Evolutionary conservation across 179 eudicot species (phyloP), one percentile per base, ranked within the genome.

Genomic region (Drosera spatulata): DNA sequence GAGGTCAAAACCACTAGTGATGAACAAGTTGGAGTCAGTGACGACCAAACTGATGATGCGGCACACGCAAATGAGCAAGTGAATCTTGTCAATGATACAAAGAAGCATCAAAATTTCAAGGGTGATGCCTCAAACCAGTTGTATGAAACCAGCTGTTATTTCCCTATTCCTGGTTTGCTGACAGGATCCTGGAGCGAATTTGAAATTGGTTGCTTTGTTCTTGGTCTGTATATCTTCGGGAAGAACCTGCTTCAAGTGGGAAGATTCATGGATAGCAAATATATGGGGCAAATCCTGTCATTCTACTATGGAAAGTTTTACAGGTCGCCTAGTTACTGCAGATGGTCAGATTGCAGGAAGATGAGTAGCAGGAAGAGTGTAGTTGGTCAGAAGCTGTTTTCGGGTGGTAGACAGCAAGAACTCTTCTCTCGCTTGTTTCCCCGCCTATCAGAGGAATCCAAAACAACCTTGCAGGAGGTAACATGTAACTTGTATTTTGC

Each of bases 201-300:
- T 59, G 96, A 82, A 65, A 77, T 69, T 60, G 82, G 73, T 41
- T 75, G 86, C 59, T 82, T 86, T 67, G 63, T 84, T 38, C 85
- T 89, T 52, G 86, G 95, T 41, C 61, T 86, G 55, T 86, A 84
- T 68, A 62, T 77, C 38, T 85, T 84, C 54, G 90, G 95, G 50
- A 86, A 86, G 77, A 78, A 81, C 62, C 85, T 86, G 60, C 59
- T 41, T 65, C 78, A 41, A 59, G 85, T 86, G 66, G 61, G 63
- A 57, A 74, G 73, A 56, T 84, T 86, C 61, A 70, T 84, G 59
- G 83, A 75, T 64, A 75, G 70, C 39, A 86, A 76, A 66, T 64
- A 67, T n/a, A 49, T 79, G 76, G 83, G 83, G n/a, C 73, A 81
- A 69, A 66, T 84, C 15, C 76, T 79, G 45, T 66, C 77, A 1